Evolutionary conservation across 768 basidiomycete genomes (phyloP).

Genomic region (Jaapia argillacea): DNA sequence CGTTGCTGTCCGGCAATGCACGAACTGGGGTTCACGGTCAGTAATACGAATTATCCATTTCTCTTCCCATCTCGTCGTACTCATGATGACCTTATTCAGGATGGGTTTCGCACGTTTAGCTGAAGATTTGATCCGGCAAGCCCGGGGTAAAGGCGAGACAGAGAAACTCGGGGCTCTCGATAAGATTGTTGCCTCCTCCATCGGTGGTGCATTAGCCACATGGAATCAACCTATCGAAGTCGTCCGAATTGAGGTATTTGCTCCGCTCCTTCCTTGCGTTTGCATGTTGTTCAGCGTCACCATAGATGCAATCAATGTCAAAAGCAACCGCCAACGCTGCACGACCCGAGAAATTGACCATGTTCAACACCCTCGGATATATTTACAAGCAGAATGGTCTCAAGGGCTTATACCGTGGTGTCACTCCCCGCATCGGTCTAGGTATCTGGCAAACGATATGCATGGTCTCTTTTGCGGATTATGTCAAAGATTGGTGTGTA

Average conservation of each 20-base stretch:
- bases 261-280: not conserved
- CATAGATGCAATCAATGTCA: slow-evolving; percentile 97
- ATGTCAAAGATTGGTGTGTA: slow-evolving; percentile 76
- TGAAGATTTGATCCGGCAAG: slow-evolving; percentile 66
- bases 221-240: slow-evolving; percentile 99
- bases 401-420: slow-evolving; percentile 94
- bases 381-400: slow-evolving; percentile 96
- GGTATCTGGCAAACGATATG: slow-evolving; percentile 97
- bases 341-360: slow-evolving; percentile 86
- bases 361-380: slow-evolving; percentile 84
- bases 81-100: slow-evolving; percentile 26
- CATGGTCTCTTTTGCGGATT: slow-evolving; percentile 98
- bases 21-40: slow-evolving; percentile 88
- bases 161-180: slow-evolving; percentile 71
- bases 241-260: slow-evolving; percentile 83
- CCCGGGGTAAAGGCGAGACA: slow-evolving; percentile 69
- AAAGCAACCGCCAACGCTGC: slow-evolving; percentile 61
- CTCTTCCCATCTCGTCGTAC: not conserved
- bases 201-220: slow-evolving; percentile 92
- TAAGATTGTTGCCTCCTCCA: slow-evolving; percentile 79
- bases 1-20: slow-evolving; percentile 85
- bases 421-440: slow-evolving; percentile 92
- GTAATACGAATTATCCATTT: slow-evolving; percentile 13
- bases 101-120: slow-evolving; percentile 96
- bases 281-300: not conserved